These are phyloP conservation scores for Leishmania braziliensis DNA, from an alignment of 208 protist species.

Conservation along the genomic window DNA sequence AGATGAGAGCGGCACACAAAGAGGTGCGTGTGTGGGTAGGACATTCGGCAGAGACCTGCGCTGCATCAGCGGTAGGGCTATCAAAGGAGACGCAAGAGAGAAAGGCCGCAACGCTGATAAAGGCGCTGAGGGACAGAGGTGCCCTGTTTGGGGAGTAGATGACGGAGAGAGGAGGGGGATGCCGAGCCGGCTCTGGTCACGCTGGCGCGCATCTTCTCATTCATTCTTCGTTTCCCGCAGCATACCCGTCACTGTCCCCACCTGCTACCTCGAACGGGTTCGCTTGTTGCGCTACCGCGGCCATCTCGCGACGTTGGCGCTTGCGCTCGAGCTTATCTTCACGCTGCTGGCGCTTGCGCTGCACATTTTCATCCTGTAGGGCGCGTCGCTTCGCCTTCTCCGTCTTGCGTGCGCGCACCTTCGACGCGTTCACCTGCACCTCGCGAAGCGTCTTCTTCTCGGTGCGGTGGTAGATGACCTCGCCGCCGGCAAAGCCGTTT, in stretches of 20 bases:
- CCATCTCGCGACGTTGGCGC: conserved; percentile 62
- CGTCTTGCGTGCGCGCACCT: conserved; percentile 65
- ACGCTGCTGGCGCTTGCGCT: conserved; percentile 48
- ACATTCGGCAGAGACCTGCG: not conserved
- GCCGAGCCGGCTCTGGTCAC: not conserved
- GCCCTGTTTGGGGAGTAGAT: not conserved
- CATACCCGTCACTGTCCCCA: conserved; percentile 57
- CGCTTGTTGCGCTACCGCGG: conserved; percentile 58
- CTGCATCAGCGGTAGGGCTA: not conserved
- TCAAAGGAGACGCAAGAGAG: not conserved
- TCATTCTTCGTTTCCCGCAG: conserved; percentile 50
- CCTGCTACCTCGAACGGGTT: conserved; percentile 77
- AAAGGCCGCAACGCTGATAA: not conserved
- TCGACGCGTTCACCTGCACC: conserved; percentile 67
- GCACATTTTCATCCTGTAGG: conserved; percentile 85
- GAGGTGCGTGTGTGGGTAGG: not conserved
- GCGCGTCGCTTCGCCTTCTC: conserved; percentile 79
- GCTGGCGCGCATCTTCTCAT: not conserved
- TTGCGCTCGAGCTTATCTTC: conserved; percentile 73
- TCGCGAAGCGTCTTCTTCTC: conserved; percentile 68
- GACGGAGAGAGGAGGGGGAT: not conserved
- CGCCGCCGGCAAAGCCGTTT: conserved; percentile 86
- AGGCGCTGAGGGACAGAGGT: not conserved
- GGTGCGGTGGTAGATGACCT: conserved; percentile 83
- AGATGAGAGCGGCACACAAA: not conserved